Conservation (phyloP, 2,329 filamentous ascomycete genomes). For the Basipetospora chlamydospora region DNA sequence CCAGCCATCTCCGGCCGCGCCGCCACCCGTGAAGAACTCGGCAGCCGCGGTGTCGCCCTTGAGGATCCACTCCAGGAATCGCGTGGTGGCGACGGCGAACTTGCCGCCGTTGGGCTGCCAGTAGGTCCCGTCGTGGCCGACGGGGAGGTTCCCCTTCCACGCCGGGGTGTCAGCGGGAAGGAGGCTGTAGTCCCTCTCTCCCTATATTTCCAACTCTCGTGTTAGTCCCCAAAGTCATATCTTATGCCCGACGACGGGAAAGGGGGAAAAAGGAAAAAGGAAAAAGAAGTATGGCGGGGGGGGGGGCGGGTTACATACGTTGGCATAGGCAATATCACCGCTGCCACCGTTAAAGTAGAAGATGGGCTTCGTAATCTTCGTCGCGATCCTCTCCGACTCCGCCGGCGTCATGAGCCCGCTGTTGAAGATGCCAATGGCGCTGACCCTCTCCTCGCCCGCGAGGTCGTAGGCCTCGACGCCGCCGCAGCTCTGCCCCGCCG, state of each 20-base stretch:
- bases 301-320: neutral
- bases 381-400: neutral
- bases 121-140: neutral
- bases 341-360: neutral
- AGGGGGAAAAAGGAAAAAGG: neutral
- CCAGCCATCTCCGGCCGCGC: neutral
- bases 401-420: neutral
- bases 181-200: neutral
- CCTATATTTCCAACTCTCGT: too few species aligned
- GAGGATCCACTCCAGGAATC: neutral
- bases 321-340: neutral
- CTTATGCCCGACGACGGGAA: too few species aligned
- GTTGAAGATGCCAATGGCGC: neutral
- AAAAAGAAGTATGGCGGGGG: too few species aligned
- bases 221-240: too few species aligned
- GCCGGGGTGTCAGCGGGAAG: neutral
- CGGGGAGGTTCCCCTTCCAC: conserved; percentile 1
- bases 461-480: neutral
- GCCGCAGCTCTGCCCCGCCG: neutral
- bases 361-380: neutral
- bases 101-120: neutral
- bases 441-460: neutral
- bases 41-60: neutral
- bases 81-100: neutral
- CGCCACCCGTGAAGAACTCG: neutral